A percentile compares a stretch with the other conserved stretches of the same genome.
phyloP scores from a whole-genome alignment of 108 stramenopile genomes.

The Skeletonema menzelii region DNA sequence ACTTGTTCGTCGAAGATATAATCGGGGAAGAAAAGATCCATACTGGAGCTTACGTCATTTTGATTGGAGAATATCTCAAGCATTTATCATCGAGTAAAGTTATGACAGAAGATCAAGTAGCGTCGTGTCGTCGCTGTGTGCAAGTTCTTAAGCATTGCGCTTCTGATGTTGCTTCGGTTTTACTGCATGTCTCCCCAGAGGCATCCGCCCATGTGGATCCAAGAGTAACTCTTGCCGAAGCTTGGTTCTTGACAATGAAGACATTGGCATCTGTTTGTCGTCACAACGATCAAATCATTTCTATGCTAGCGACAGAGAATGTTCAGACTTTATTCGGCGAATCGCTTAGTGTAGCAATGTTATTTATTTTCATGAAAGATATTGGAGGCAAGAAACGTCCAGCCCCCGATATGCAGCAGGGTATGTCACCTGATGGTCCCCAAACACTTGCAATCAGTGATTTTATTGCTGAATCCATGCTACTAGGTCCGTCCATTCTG shows the following conservation, averaged over 20 bases:
- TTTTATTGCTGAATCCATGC: slow-evolving; percentile 46
- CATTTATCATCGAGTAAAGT: slow-evolving; percentile 10
- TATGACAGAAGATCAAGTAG: not conserved
- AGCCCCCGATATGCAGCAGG: slow-evolving; percentile 20
- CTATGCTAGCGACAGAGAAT: slow-evolving; percentile 2
- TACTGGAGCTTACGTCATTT: slow-evolving; percentile 60
- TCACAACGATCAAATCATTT: slow-evolving; percentile 13
- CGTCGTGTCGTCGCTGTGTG: slow-evolving; percentile 29
- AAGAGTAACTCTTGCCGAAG: slow-evolving; percentile 67
- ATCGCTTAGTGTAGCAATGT: slow-evolving; percentile 46
- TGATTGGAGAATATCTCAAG: slow-evolving; percentile 33
- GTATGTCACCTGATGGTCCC: slow-evolving; percentile 79
- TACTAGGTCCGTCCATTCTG: slow-evolving; percentile 59
- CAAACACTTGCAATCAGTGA: slow-evolving; percentile 75
- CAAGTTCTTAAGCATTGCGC: slow-evolving; percentile 35
- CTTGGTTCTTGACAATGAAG: slow-evolving; percentile 64
- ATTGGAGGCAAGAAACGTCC: slow-evolving; percentile 25
- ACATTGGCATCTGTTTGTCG: slow-evolving; percentile 23
- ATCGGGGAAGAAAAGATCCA: slow-evolving; percentile 66
- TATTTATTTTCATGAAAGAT: slow-evolving; percentile 56
- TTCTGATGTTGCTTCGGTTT: slow-evolving; percentile 3
- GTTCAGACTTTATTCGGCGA: slow-evolving; percentile 48
- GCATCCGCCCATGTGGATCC: slow-evolving; percentile 60
- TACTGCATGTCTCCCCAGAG: slow-evolving; percentile 28
- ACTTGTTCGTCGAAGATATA: slow-evolving; percentile 64